These are phyloP conservation scores for Cylindrotheca closterium DNA, from an alignment of 108 stramenopile species.

Conservation along the genomic window DNA sequence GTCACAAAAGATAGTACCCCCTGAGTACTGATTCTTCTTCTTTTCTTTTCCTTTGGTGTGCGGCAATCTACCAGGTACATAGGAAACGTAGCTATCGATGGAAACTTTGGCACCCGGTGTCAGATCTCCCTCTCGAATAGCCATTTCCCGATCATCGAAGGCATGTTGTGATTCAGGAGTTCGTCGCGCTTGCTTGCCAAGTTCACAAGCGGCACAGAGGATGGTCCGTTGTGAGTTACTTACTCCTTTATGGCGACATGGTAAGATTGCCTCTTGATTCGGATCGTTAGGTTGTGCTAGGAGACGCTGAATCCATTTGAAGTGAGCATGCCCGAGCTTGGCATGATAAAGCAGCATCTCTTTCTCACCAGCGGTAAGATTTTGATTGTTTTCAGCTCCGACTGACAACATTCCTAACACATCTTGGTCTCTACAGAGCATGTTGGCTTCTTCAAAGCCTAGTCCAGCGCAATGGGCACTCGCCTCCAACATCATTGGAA, in stretches of 20 bases:
- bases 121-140: constrained; percentile 12
- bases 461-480: background rate
- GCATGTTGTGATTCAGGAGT: background rate
- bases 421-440: background rate
- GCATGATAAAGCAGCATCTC: constrained; percentile 30
- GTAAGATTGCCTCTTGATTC: background rate
- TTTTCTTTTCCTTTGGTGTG: constrained; percentile 28
- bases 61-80: constrained; percentile 22
- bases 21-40: constrained; percentile 9
- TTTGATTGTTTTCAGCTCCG: constrained; percentile 32
- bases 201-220: constrained; percentile 15
- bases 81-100: constrained; percentile 36
- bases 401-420: too few relatives aligned
- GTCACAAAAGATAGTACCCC: constrained; percentile 40
- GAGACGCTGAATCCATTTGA: constrained; percentile 20
- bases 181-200: constrained; percentile 28
- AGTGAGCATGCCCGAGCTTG: constrained; percentile 24
- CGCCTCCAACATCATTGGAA: constrained; percentile 18
- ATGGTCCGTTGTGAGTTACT: background rate
- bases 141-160: background rate
- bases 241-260: constrained; percentile 1
- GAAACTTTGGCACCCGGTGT: constrained; percentile 38
- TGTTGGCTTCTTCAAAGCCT: background rate
- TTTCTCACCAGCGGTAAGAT: constrained; percentile 31
- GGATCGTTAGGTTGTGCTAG: background rate